These are phyloP conservation scores for Phytophthora ohioensis DNA, from an alignment of 352 stramenopile genomes.

Conservation along the genomic window DNA sequence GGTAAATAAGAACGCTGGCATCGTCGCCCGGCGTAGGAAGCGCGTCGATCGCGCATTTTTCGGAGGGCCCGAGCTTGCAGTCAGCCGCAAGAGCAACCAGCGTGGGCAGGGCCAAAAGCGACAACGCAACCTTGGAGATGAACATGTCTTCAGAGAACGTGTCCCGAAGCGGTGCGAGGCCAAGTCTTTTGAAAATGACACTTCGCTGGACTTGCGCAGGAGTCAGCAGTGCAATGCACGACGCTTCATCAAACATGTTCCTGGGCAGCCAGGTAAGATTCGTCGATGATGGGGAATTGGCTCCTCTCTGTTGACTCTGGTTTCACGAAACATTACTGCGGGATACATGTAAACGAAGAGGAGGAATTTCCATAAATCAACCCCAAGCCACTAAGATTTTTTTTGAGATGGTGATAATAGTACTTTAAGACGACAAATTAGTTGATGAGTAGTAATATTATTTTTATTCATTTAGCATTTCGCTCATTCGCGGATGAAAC, in stretches of 20 bases:
- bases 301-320: slow-evolving; percentile 17
- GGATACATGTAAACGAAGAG: too few species aligned
- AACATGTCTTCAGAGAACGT: slow-evolving; percentile 15
- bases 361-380: too few species aligned
- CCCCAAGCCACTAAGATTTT: too few species aligned
- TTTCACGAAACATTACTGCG: slow-evolving; percentile 9
- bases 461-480: too few species aligned
- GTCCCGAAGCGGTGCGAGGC: not conserved
- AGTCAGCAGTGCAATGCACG: slow-evolving; percentile 9
- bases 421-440: too few species aligned
- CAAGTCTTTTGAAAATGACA: slow-evolving; percentile 13
- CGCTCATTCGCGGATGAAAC: too few species aligned
- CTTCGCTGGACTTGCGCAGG: not conserved
- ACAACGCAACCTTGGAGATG: slow-evolving; percentile 6
- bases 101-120: slow-evolving; percentile 15
- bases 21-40: slow-evolving; percentile 31
- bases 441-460: too few species aligned
- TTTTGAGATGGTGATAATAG: too few species aligned
- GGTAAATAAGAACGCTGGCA: slow-evolving; percentile 51
- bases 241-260: slow-evolving; percentile 12
- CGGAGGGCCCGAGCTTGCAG: slow-evolving; percentile 33
- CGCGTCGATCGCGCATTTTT: slow-evolving; percentile 38
- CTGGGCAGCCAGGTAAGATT: slow-evolving; percentile 3
- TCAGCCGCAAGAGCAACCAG: slow-evolving; percentile 4
- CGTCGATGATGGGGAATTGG: slow-evolving; percentile 14